Conservation (phyloP, 768 basidiomycete genomes). For the Mycena vitilis region DNA sequence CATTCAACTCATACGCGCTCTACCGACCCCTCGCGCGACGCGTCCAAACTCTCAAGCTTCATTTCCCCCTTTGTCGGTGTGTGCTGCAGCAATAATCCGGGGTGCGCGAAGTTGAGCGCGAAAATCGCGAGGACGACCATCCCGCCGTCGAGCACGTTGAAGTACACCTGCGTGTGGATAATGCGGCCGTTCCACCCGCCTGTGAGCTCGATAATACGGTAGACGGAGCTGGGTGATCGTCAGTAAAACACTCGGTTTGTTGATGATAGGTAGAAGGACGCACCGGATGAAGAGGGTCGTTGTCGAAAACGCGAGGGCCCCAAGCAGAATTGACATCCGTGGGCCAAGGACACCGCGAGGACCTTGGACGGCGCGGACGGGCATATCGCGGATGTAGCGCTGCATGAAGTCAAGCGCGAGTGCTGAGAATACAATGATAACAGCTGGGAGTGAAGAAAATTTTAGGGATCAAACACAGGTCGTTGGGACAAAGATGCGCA, state of each 20-base stretch:
- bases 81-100: not conserved
- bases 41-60: not conserved
- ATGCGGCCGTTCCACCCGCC: conserved; percentile 2
- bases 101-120: conserved; percentile 7
- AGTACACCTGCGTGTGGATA: conserved; percentile 9
- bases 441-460: conserved; percentile 42
- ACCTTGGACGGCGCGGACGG: conserved; percentile 36
- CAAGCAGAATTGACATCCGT: conserved; percentile 43
- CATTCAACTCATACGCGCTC: not conserved
- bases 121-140: conserved; percentile 10
- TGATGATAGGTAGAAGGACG: conserved; percentile 1
- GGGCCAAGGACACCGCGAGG: conserved; percentile 7
- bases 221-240: not conserved
- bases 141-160: conserved; percentile 1
- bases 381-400: conserved; percentile 52
- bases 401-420: conserved; percentile 59
- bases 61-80: not conserved
- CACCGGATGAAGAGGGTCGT: conserved; percentile 60
- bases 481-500: conserved; percentile 42
- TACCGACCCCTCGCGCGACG: not conserved
- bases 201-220: conserved; percentile 12
- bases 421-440: conserved; percentile 54
- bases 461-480: not conserved
- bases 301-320: conserved; percentile 54
- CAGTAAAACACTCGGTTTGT: not conserved